Base-by-base conservation (phyloP, 805 yeast species). In the Teunomyces panamensis region DNA sequence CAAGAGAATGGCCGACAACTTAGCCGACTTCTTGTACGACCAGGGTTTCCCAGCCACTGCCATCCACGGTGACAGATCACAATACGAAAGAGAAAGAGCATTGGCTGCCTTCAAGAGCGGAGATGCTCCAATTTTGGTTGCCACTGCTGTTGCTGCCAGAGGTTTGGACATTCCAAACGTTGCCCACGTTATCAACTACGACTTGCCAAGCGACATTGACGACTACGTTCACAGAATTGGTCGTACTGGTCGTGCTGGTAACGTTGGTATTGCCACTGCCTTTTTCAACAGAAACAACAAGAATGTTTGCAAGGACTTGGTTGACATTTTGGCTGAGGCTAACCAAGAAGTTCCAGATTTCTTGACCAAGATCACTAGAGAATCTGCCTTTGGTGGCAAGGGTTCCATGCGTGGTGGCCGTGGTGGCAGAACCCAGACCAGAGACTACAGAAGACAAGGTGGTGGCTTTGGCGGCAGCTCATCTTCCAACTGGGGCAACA, bases 201-300 rank as follows among this genome's bases (percentile, higher is more conserved):
- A 94, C 69, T 79, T 94, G 69, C 99, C 99, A 69, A 78, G 86
- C 67, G 98, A 94, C 71, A 87, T 94, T 64, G 99, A 94, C 72
- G 99, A 94, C 74, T 94, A 94, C 68, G 99, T 94, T 50, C 99
- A 94, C 79, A 88, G 99, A 79, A 94, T 94, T 68, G 99, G 99
- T 83, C 92, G 99, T 84, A 94, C 99, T 65, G 99, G 99, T 75
- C 94, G 99, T 84, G 99, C 99, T 63, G 99, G 99, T 81, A 94
- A 94, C 78, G 84, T 87, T 53, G 99, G 99, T 87, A 79, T 88
- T 61, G 97, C 99, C 56, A 91, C 97, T 57, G 96, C 99, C 44
- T 94, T 94, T 79, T 89, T 94, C 76, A 94, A 94, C 86, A 87
- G 98, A 77, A 87, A 86, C 69, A 94, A 90, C 83, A 83, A 80